phyloP scores from a whole-genome alignment of 2,329 filamentous ascomycete genomes.

The Neofusicoccum umdonicola region DNA sequence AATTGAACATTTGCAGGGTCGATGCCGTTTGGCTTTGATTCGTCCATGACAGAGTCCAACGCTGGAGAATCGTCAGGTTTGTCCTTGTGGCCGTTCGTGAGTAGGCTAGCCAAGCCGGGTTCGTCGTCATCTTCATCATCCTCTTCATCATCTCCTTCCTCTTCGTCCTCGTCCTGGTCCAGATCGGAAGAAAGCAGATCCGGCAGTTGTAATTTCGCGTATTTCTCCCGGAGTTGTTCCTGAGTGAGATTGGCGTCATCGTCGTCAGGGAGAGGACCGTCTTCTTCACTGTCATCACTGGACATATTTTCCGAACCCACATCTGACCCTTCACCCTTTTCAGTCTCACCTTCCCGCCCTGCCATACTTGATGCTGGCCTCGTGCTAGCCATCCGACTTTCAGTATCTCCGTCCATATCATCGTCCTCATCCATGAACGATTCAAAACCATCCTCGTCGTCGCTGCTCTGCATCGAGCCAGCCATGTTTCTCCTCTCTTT shows the following conservation, averaged over 20 bases:
- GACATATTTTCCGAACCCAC: constrained; percentile 11
- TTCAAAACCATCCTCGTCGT: constrained; percentile 32
- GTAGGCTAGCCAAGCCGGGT: constrained; percentile 15
- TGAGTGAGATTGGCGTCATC: constrained; percentile 65
- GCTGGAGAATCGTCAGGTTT: neutral
- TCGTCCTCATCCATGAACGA: constrained; percentile 40
- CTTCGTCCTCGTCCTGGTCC: constrained; percentile 26
- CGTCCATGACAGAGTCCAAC: neutral
- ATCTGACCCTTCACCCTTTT: neutral
- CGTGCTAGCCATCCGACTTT: constrained; percentile 25
- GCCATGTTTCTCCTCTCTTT: constrained; percentile 33
- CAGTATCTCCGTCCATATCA: constrained; percentile 46
- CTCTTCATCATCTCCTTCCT: constrained; percentile 29
- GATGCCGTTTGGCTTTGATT: constrained; percentile 24
- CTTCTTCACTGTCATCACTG: constrained; percentile 39
- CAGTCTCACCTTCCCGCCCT: constrained; percentile 7
- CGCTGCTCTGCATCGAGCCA: constrained; percentile 26
- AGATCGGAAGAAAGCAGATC: constrained; percentile 29
- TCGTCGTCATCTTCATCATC: constrained; percentile 29
- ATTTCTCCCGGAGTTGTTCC: constrained; percentile 68
- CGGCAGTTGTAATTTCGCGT: constrained; percentile 58
- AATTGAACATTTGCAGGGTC: constrained; percentile 38
- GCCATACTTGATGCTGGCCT: constrained; percentile 20
- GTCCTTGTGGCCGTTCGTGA: constrained; percentile 7
- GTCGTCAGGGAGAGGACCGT: constrained; percentile 40